phyloP scores from a whole-genome alignment of 192 early-diverging fungal genomes.

The Umbelopsis ramanniana region DNA sequence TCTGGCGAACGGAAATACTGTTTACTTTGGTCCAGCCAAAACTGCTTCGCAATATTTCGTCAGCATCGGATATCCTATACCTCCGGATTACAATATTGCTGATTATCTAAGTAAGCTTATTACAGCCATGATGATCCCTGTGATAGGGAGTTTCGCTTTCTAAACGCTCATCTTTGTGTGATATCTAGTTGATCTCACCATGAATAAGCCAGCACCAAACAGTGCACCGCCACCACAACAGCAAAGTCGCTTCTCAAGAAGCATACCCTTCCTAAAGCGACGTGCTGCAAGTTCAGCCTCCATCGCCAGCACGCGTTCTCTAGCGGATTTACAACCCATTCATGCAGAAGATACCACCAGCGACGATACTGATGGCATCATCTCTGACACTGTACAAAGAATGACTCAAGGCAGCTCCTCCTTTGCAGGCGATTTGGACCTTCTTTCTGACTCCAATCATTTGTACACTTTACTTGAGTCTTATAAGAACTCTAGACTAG shows the following conservation, averaged over 20 bases:
- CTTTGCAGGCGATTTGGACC: slow-evolving; percentile 24
- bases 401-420: neutral
- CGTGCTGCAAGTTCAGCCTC: slow-evolving; percentile 26
- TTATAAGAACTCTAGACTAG: slow-evolving; percentile 26
- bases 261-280: slow-evolving; percentile 25
- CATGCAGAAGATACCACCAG: neutral
- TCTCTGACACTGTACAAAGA: slow-evolving; percentile 18
- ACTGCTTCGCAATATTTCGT: slow-evolving; percentile 67
- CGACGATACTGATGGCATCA: neutral
- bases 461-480: slow-evolving; percentile 30
- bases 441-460: slow-evolving; percentile 37
- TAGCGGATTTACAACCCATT: slow-evolving; percentile 28
- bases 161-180: slow-evolving; percentile 14
- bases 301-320: slow-evolving; percentile 25
- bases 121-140: no score
- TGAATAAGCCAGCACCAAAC: slow-evolving; percentile 34
- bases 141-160: no score
- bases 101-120: slow-evolving; percentile 58
- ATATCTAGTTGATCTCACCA: slow-evolving; percentile 40
- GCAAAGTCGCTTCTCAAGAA: slow-evolving; percentile 11
- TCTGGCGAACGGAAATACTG: slow-evolving; percentile 64
- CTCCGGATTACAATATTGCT: slow-evolving; percentile 78
- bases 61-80: slow-evolving; percentile 68
- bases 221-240: slow-evolving; percentile 25
- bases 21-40: slow-evolving; percentile 73